Conservation (phyloP, 441 rosid species). For the Adansonia grandidieri region DNA sequence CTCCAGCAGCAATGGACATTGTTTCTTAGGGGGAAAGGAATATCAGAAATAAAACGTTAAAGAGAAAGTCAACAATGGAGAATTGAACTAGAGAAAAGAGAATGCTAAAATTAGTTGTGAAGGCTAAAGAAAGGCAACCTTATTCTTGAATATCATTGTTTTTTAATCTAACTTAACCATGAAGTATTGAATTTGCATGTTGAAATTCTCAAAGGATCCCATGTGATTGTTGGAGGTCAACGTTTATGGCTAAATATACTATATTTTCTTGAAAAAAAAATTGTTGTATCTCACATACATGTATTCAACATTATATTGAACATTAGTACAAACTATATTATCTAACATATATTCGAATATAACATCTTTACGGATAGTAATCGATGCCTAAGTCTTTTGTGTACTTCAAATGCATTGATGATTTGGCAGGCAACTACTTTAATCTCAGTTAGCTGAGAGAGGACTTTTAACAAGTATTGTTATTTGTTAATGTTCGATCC, state of each 20-base stretch:
- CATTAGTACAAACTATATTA: no score
- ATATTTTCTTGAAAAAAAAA: background rate
- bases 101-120: background rate
- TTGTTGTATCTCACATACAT: background rate
- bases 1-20: constrained; percentile 17
- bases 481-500: background rate
- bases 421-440: no score
- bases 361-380: no score
- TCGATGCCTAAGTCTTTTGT: no score
- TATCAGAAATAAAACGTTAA: background rate
- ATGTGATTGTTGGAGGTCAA: constrained; percentile 23
- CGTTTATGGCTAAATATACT: background rate
- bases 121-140: background rate
- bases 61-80: background rate
- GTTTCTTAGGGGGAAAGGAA: background rate
- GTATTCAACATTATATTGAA: no score
- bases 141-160: background rate
- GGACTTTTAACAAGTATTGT: background rate
- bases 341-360: no score
- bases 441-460: no score
- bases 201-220: background rate
- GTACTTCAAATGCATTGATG: no score
- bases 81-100: background rate
- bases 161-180: background rate
- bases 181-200: background rate